Evolutionary conservation across 2,329 filamentous ascomycete species (phyloP).

Genomic region (Aureobasidium melanogenum): DNA sequence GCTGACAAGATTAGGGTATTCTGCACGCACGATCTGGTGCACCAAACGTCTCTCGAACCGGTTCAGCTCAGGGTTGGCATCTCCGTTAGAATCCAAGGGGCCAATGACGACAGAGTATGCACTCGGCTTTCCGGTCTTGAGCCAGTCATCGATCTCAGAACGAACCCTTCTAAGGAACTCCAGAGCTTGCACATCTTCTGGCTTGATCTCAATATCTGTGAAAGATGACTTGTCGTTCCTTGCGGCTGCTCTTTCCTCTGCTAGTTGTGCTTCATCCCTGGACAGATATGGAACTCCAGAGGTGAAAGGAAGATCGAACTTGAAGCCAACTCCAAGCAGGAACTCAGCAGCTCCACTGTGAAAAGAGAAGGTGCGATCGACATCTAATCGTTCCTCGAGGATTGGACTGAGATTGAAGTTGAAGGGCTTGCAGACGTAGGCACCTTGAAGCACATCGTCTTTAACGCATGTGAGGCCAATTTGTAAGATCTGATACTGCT

Average conservation of each 20-base stretch:
- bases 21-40: slow-evolving; percentile 56
- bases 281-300: slow-evolving; percentile 55
- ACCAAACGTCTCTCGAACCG: slow-evolving; percentile 57
- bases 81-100: slow-evolving; percentile 16
- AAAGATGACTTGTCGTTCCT: slow-evolving; percentile 32
- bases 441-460: slow-evolving; percentile 45
- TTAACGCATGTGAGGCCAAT: slow-evolving; percentile 58
- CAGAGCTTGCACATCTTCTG: slow-evolving; percentile 43
- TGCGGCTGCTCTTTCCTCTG: slow-evolving; percentile 36
- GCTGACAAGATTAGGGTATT: slow-evolving; percentile 44
- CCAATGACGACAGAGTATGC: slow-evolving; percentile 27
- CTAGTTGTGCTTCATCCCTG: slow-evolving; percentile 45
- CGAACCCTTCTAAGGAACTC: slow-evolving; percentile 42
- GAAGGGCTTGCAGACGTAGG: slow-evolving; percentile 54
- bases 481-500: slow-evolving; percentile 56
- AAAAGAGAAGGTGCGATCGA: slow-evolving; percentile 53
- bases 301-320: slow-evolving; percentile 47
- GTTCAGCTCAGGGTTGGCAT: slow-evolving; percentile 33
- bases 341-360: slow-evolving; percentile 55
- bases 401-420: slow-evolving; percentile 56
- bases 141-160: slow-evolving; percentile 39
- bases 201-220: slow-evolving; percentile 41
- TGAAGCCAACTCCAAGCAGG: slow-evolving; percentile 49
- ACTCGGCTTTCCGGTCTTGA: slow-evolving; percentile 22
- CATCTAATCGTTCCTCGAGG: slow-evolving; percentile 41